Conservation (phyloP, 805 yeast genomes). For the Yarrowia bubula region DNA sequence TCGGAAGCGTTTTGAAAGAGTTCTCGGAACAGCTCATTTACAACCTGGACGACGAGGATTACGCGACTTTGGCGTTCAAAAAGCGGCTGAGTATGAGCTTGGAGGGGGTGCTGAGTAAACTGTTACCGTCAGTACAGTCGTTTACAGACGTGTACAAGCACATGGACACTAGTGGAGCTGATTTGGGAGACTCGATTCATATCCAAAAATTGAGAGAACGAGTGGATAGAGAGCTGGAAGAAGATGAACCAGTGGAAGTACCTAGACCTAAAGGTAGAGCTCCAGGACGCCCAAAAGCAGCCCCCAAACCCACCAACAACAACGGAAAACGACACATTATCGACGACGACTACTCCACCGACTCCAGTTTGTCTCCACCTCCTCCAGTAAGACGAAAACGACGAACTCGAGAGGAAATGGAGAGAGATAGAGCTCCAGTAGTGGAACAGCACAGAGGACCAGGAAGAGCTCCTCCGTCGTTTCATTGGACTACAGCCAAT, state of each 20-base stretch:
- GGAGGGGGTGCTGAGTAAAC: neutral
- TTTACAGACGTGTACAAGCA: neutral
- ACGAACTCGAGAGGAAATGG: neutral
- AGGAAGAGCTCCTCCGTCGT: neutral
- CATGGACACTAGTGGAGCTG: neutral
- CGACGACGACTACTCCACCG: neutral
- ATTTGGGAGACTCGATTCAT: neutral
- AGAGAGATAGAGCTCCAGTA: neutral
- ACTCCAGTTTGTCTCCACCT: neutral
- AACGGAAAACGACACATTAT: neutral
- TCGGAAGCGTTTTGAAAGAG: neutral
- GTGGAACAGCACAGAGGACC: neutral
- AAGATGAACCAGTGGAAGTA: neutral
- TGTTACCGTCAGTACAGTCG: neutral
- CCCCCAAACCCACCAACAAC: neutral
- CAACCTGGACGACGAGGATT: slow-evolving; percentile 5
- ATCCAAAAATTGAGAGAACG: neutral
- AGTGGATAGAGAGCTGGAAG: neutral
- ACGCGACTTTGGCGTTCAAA: slow-evolving; percentile 8
- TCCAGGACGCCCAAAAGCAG: neutral
- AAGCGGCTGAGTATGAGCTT: neutral
- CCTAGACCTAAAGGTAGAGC: neutral
- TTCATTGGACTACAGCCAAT: neutral
- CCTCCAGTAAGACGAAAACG: neutral
- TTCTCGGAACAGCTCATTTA: neutral